phyloP scores from a whole-genome alignment of 2,329 filamentous ascomycete genomes.

The Lachnellula occidentalis region DNA sequence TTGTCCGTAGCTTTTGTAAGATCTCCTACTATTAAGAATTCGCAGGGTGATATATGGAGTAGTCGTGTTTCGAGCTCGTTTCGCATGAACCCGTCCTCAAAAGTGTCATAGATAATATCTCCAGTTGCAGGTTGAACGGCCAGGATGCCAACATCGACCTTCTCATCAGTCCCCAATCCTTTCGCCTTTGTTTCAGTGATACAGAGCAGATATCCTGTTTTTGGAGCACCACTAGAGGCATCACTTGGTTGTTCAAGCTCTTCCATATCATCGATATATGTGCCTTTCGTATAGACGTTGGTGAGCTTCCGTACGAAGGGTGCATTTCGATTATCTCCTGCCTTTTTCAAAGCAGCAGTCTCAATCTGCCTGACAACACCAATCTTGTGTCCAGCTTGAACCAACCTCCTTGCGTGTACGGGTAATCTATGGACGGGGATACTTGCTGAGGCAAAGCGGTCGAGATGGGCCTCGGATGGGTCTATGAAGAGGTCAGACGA shows the following conservation, averaged over 20 bases:
- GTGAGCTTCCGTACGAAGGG: slow-evolving; percentile 91
- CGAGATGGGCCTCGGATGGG: slow-evolving; percentile 84
- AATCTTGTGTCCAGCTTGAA: slow-evolving; percentile 90
- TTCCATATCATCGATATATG: slow-evolving; percentile 90
- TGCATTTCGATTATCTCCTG: slow-evolving; percentile 86
- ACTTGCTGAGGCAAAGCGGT: slow-evolving; percentile 90
- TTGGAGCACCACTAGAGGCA: slow-evolving; percentile 51
- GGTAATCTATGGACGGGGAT: slow-evolving; percentile 88
- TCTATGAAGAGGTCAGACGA: slow-evolving; percentile 40
- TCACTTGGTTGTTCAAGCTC: slow-evolving; percentile 56
- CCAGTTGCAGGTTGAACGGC: slow-evolving; percentile 94
- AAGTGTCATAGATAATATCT: slow-evolving; percentile 91
- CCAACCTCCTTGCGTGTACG: slow-evolving; percentile 89
- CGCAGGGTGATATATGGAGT: slow-evolving; percentile 90
- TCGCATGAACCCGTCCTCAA: slow-evolving; percentile 96
- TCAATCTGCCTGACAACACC: slow-evolving; percentile 92
- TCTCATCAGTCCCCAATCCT: slow-evolving; percentile 81
- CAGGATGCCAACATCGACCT: slow-evolving; percentile 83
- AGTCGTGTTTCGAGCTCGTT: slow-evolving; percentile 94
- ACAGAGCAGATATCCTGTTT: slow-evolving; percentile 85
- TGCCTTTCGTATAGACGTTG: slow-evolving; percentile 96
- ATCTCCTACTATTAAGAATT: slow-evolving; percentile 88
- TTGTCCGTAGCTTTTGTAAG: slow-evolving; percentile 90
- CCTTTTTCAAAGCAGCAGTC: slow-evolving; percentile 92
- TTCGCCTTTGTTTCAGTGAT: slow-evolving; percentile 82